A percentile compares a stretch with the other conserved stretches of the same genome.
phyloP scores from a whole-genome alignment of 73 alveolate species.

The Tetrahymena thermophila region DNA sequence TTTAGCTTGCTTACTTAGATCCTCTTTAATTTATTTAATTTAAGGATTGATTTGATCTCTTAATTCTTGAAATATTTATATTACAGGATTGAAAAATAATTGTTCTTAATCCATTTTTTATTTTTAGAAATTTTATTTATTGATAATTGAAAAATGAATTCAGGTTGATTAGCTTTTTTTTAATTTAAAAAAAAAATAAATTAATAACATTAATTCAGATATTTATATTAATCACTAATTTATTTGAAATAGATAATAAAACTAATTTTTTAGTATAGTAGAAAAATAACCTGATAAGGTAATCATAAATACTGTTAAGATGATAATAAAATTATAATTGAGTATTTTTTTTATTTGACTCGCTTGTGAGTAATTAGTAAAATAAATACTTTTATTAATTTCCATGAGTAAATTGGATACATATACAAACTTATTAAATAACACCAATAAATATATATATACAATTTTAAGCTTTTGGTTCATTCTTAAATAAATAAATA shows the following conservation, averaged over 20 bases:
- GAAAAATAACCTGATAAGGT: not conserved
- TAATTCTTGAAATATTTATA: not conserved
- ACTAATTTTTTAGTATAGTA: not conserved
- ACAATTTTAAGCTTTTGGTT: too few species aligned
- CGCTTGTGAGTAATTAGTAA: not conserved
- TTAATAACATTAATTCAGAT: too few species aligned
- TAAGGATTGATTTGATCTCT: not conserved
- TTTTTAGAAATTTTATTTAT: not conserved
- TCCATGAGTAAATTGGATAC: too few species aligned
- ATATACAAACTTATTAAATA: too few species aligned
- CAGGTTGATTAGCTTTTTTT: too few species aligned
- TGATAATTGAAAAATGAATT: too few species aligned
- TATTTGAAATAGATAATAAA: not conserved
- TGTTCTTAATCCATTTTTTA: not conserved
- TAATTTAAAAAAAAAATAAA: too few species aligned
- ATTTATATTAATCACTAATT: too few species aligned
- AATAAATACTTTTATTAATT: not conserved
- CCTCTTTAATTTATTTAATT: not conserved
- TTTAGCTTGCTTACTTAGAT: not conserved
- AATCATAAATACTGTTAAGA: not conserved
- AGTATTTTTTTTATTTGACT: not conserved
- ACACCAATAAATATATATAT: too few species aligned
- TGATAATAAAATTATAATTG: too few species aligned
- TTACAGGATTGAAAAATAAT: not conserved
- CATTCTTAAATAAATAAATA: too few species aligned